Percentiles rank a stretch among this genome's conserved stretches.
phyloP scores from a whole-genome alignment of 148 eudicot genomes.

The Spergularia marina region DNA sequence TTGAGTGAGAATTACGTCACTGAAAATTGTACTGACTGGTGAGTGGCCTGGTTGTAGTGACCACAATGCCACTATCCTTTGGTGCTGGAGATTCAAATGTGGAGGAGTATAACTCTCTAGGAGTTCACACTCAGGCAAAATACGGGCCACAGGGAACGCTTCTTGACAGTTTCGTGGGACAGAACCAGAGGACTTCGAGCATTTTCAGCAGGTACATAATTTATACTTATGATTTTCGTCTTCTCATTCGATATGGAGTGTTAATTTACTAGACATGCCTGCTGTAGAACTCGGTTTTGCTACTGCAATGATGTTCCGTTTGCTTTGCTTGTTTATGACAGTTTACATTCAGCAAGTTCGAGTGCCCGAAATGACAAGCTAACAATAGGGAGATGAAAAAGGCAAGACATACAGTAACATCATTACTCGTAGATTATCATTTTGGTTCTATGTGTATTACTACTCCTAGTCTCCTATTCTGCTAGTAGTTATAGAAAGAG shows the following conservation, averaged over 20 bases:
- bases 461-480: not conserved
- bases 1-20: constrained; percentile 6
- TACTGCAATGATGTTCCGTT: not conserved
- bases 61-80: constrained; percentile 16
- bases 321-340: constrained; percentile 12
- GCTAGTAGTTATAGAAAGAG: not conserved
- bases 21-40: constrained; percentile 6
- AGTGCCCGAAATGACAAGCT: constrained; percentile 20
- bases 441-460: not conserved
- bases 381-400: constrained; percentile 22
- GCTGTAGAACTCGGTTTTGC: not conserved
- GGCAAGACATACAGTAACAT: constrained; percentile 7
- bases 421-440: constrained; percentile 11
- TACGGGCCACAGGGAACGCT: constrained; percentile 16
- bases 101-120: constrained; percentile 9
- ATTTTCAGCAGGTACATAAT: constrained; percentile 18
- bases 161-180: constrained; percentile 12
- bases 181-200: constrained; percentile 12
- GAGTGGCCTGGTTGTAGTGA: constrained; percentile 4
- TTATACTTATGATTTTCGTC: not conserved
- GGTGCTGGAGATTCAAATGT: constrained; percentile 19
- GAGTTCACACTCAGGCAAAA: constrained; percentile 16
- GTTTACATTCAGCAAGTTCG: constrained; percentile 18
- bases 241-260: not conserved
- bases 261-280: too few relatives aligned